Conservation (phyloP, 495 filamentous ascomycete species). For the Aspergillus egyptiacus region DNA sequence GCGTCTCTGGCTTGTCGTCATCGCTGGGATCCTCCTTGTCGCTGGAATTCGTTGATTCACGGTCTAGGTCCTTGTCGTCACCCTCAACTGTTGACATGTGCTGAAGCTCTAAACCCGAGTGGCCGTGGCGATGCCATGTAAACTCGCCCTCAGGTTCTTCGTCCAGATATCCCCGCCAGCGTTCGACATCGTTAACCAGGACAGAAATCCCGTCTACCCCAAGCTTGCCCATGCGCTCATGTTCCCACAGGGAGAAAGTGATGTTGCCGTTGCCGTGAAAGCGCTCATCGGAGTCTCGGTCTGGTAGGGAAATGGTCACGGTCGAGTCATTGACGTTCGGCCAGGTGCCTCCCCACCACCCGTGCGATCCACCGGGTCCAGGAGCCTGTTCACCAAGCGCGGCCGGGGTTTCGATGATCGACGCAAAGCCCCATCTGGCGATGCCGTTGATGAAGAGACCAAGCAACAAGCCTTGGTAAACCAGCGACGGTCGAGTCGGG, state of each 20-base stretch:
- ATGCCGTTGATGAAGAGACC: conserved; percentile 90
- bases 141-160: conserved; percentile 41
- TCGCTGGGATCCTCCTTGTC: conserved; percentile 33
- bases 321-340: conserved; percentile 50
- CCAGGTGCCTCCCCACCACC: conserved; percentile 60
- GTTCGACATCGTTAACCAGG: conserved; percentile 90
- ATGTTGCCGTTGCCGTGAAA: conserved; percentile 46
- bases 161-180: conserved; percentile 59
- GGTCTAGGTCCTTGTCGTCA: not conserved
- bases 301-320: conserved; percentile 49
- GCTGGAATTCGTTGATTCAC: too few relatives aligned
- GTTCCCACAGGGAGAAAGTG: conserved; percentile 51
- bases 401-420: conserved; percentile 76
- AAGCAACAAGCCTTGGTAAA: conserved; percentile 83
- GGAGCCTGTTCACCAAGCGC: conserved; percentile 48
- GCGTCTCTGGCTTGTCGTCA: conserved; percentile 39
- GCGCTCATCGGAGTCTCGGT: conserved; percentile 18
- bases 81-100: conserved; percentile 20
- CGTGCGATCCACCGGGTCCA: conserved; percentile 27
- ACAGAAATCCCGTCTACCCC: conserved; percentile 84
- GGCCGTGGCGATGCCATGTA: conserved; percentile 43
- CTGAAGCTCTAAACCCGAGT: conserved; percentile 35
- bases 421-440: conserved; percentile 89
- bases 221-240: conserved; percentile 46
- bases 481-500: conserved; percentile 68